Evolutionary conservation across 768 basidiomycete genomes (phyloP), one percentile per base, ranked within the genome.

Genomic region (Guyanaporus albipodus): DNA sequence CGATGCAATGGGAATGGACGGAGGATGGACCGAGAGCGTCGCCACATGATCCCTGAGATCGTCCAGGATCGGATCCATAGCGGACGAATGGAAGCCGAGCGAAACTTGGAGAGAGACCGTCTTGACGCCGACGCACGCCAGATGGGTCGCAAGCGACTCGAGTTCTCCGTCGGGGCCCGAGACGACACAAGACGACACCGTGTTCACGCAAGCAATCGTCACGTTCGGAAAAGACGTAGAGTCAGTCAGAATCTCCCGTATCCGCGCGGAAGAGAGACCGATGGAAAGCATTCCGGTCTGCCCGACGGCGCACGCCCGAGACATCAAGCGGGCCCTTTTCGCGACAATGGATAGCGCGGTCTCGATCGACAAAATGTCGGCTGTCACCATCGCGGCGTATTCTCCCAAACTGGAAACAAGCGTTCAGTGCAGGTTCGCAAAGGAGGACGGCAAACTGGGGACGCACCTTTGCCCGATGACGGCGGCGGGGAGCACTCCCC

Each of bases 381-480:
- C 79, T n/a, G 73, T 66, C 15, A 82, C 80, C 32, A 88, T 73
- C 9, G 83, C 86, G 8, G 79, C 80, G 44, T 85, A 88, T 68
- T 89, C 87, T 32, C 87, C 87, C 15, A 89, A 72, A 61, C 87
- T 89, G 49, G n/a, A 33, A 34, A 36, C 27, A 24, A 44, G n/a
- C 6, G 4, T 7, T 63, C 11, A 35, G 49, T 2, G 28, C 15
- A 10, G 3, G 21, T 15, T 10, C 22, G 2, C 5, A 32, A 11
- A 21, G 22, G 28, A 28, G 1, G 17, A 17, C 21, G 17, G 42
- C 35, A 39, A 50, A 8, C 2, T 21, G 10, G 34, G 9, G 29
- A 59, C 73, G 46, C 39, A 87, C 87, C 87, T 89, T 55, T 88
- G 86, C 4, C 87, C 86, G 15, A 82, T 71, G 12, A 86, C 78